phyloP scores from a whole-genome alignment of 306 rosid species.

The Acacia acuminata region DNA sequence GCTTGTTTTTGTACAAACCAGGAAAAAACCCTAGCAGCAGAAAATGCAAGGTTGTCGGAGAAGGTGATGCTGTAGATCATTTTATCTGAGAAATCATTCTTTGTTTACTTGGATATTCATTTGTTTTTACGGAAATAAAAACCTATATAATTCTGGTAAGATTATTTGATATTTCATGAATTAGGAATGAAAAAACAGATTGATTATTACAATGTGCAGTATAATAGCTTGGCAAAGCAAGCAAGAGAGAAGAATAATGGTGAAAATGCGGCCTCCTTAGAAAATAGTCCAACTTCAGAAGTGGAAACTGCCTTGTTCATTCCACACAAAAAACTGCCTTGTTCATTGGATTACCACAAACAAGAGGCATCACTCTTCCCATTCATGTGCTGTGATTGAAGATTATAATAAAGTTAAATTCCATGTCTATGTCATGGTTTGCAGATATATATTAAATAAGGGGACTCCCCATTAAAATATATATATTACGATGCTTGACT shows the following conservation, averaged over 20 bases:
- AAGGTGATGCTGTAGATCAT: constrained; percentile 48
- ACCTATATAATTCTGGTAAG: background rate
- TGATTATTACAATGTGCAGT: constrained; percentile 33
- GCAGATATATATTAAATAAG: constrained; percentile 28
- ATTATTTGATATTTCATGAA: background rate
- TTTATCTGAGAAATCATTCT: background rate
- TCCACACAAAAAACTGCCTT: constrained; percentile 77
- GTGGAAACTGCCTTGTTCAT: constrained; percentile 85
- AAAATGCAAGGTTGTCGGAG: constrained; percentile 62
- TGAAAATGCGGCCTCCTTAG: constrained; percentile 36
- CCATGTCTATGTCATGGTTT: background rate
- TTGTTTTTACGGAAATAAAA: background rate
- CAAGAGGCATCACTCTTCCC: constrained; percentile 29
- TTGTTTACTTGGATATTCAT: background rate
- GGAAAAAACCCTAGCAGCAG: constrained; percentile 62
- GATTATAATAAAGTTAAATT: background rate
- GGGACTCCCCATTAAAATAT: constrained; percentile 9
- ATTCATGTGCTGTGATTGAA: constrained; percentile 17
- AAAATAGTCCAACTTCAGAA: constrained; percentile 64
- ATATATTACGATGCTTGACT: background rate
- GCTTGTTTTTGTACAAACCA: constrained; percentile 36
- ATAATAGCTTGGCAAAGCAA: constrained; percentile 23
- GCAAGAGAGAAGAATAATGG: constrained; percentile 21
- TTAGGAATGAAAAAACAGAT: background rate
- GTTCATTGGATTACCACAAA: constrained; percentile 75